These are phyloP conservation scores for Westerdykella aurantiaca DNA, from an alignment of 2,329 filamentous ascomycete species.

Conservation along the genomic window DNA sequence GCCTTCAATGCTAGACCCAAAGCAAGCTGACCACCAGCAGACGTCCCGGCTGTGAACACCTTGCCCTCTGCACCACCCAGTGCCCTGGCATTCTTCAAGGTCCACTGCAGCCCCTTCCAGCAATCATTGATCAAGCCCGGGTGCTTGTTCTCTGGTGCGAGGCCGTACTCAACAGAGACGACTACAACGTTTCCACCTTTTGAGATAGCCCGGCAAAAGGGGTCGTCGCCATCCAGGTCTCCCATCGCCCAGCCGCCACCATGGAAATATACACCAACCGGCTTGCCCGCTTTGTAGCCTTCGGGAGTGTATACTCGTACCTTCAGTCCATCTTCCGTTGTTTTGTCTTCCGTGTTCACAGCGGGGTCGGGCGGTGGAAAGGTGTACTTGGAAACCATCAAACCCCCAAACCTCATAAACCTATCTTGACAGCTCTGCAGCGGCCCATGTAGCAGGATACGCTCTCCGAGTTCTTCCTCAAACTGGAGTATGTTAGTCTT, in stretches of 20 bases:
- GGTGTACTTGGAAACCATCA: slow-evolving; percentile 20
- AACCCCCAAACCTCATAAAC: slow-evolving; percentile 14
- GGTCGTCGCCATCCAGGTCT: slow-evolving; percentile 31
- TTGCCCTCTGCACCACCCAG: slow-evolving; percentile 23
- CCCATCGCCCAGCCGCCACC: slow-evolving; percentile 38
- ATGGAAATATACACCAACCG: slow-evolving; percentile 33
- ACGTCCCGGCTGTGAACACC: slow-evolving; percentile 34
- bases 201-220: slow-evolving; percentile 19
- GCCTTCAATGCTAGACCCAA: slow-evolving; percentile 35
- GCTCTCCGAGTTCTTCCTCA: slow-evolving; percentile 28
- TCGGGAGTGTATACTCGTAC: slow-evolving; percentile 34
- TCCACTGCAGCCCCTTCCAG: slow-evolving; percentile 30
- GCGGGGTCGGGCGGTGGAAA: slow-evolving; percentile 28
- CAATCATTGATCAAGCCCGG: slow-evolving; percentile 34
- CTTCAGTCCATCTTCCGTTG: slow-evolving; percentile 21
- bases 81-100: slow-evolving; percentile 19
- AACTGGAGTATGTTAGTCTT: slow-evolving; percentile 17
- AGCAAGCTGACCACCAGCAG: slow-evolving; percentile 38
- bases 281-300: slow-evolving; percentile 24
- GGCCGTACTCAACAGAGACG: slow-evolving; percentile 34
- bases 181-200: slow-evolving; percentile 25
- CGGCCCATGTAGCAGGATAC: slow-evolving; percentile 19
- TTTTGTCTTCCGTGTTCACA: slow-evolving; percentile 27
- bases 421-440: slow-evolving; percentile 16
- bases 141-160: slow-evolving; percentile 32